Conservation (phyloP, 139 green algal genomes). For the Diplosphaera chodatii region DNA sequence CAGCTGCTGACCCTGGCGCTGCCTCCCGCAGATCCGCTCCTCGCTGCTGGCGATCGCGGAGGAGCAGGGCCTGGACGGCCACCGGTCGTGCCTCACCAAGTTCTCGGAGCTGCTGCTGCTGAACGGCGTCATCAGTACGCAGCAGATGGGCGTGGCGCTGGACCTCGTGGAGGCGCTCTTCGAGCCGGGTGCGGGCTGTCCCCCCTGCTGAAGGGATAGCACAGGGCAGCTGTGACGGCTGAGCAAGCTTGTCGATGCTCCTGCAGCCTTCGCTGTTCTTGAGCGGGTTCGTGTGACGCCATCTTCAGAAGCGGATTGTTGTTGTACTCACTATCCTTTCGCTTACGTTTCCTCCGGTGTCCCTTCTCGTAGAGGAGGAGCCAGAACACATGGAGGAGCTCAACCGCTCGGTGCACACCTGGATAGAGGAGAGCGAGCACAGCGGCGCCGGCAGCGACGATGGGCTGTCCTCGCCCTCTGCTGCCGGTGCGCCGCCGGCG, state of each 20-base stretch:
- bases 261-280: too few species aligned
- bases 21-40: background rate
- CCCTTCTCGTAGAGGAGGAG: background rate
- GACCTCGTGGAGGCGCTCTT: background rate
- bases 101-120: background rate
- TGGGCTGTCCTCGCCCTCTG: background rate
- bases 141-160: background rate
- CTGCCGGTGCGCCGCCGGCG: background rate
- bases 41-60: background rate
- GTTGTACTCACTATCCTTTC: too few species aligned
- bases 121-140: constrained; percentile 1
- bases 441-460: background rate
- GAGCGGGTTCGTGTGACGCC: too few species aligned
- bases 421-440: background rate
- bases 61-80: background rate
- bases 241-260: too few species aligned
- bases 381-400: background rate
- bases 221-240: too few species aligned
- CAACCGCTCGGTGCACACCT: background rate
- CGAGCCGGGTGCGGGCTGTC: background rate
- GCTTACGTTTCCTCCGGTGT: too few species aligned
- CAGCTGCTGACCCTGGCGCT: too few species aligned
- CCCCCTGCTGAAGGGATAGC: too few species aligned
- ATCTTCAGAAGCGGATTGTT: too few species aligned
- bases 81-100: background rate